Conservation (phyloP, 768 basidiomycete species). For the Tulasnella sp. region DNA sequence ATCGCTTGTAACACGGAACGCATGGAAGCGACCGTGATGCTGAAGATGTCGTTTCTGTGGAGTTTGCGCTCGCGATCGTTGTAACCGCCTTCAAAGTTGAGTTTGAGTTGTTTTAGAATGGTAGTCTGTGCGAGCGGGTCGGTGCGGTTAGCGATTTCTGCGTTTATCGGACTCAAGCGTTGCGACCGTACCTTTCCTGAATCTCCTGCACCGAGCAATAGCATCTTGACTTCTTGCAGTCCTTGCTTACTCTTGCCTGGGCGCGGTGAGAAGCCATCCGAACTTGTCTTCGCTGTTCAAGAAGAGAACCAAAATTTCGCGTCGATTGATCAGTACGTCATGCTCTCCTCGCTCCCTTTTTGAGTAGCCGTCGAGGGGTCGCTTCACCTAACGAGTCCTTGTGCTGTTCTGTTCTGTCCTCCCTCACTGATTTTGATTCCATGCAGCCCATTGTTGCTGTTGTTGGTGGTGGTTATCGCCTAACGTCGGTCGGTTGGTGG, state of each 20-base stretch:
- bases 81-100: conserved; percentile 88
- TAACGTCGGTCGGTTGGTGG: background rate
- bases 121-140: conserved; percentile 51
- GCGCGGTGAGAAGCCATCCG: background rate
- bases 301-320: background rate
- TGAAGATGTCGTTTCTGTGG: conserved; percentile 92
- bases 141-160: background rate
- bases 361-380: background rate
- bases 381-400: background rate
- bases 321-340: no score
- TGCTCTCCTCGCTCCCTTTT: background rate
- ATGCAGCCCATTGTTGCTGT: conserved; percentile 5
- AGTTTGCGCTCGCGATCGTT: conserved; percentile 82
- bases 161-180: background rate
- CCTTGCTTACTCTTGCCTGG: background rate
- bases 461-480: background rate
- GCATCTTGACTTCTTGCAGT: conserved; percentile 76
- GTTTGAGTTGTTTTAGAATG: conserved; percentile 94
- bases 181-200: conserved; percentile 66
- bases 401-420: background rate
- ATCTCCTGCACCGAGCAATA: conserved; percentile 91
- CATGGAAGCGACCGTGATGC: conserved; percentile 92
- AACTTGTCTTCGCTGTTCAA: background rate
- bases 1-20: conserved; percentile 92
- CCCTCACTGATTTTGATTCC: background rate